phyloP scores from a whole-genome alignment of 2,329 filamentous ascomycete species.

The Fusarium sp. region DNA sequence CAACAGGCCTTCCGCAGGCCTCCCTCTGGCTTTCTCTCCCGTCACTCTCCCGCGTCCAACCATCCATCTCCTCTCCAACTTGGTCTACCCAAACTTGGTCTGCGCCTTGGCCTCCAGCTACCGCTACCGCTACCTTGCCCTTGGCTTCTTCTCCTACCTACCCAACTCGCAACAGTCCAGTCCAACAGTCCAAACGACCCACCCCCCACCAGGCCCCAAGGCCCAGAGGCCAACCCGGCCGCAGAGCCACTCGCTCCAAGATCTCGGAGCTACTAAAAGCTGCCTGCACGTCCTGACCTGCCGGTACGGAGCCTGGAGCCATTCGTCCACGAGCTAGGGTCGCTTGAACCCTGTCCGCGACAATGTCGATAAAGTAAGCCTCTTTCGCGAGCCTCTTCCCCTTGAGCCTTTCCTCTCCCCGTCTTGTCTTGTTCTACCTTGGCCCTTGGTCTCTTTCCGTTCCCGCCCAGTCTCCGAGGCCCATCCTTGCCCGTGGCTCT shows the following conservation, averaged over 20 bases:
- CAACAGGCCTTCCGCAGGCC: no score
- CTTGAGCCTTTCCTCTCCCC: constrained; percentile 36
- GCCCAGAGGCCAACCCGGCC: constrained; percentile 39
- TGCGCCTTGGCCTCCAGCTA: neutral
- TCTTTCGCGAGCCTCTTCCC: constrained; percentile 44
- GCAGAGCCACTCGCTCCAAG: constrained; percentile 44
- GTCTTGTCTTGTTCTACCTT: constrained; percentile 35
- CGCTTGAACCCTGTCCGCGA: constrained; percentile 49
- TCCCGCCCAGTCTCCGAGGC: constrained; percentile 18
- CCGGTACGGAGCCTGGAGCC: constrained; percentile 45
- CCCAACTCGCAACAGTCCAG: constrained; percentile 21
- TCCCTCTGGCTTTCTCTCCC: neutral
- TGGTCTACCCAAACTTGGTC: constrained; percentile 1
- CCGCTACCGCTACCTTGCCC: neutral
- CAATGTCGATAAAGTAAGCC: constrained; percentile 65
- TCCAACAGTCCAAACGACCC: constrained; percentile 39
- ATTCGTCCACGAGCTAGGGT: constrained; percentile 47
- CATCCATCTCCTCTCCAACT: constrained; percentile 17
- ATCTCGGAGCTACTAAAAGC: constrained; percentile 46
- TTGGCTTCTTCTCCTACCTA: constrained; percentile 4
- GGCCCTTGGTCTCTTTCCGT: constrained; percentile 22
- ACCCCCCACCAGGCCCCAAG: constrained; percentile 41
- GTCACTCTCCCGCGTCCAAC: neutral
- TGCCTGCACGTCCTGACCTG: constrained; percentile 45
- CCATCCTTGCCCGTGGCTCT: constrained; percentile 12